Evolutionary conservation across 2,329 filamentous ascomycete species (phyloP).

Genomic region (Xenoacremonium recifei): DNA sequence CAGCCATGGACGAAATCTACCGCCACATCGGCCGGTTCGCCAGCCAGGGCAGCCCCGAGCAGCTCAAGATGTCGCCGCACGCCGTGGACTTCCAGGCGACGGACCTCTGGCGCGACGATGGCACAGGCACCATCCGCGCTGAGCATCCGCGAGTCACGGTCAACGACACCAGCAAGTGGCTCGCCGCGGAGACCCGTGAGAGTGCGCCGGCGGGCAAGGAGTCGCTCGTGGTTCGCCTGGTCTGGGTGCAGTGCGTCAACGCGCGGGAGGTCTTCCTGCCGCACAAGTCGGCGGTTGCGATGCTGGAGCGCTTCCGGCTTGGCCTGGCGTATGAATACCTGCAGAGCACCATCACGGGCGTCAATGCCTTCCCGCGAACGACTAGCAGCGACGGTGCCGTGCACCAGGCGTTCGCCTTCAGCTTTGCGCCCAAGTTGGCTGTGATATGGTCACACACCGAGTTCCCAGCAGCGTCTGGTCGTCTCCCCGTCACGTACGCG

Average conservation of each 20-base stretch:
- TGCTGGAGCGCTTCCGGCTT: constrained; percentile 29
- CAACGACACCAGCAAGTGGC: constrained; percentile 18
- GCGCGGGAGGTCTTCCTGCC: constrained; percentile 25
- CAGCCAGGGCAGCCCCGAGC: constrained; percentile 22
- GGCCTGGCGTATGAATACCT: constrained; percentile 32
- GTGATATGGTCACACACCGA: constrained; percentile 34
- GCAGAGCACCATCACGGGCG: constrained; percentile 32
- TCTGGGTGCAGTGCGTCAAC: constrained; percentile 25
- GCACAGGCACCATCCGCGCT: constrained; percentile 15
- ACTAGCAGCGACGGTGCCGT: constrained; percentile 3
- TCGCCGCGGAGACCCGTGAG: constrained; percentile 18
- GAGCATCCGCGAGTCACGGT: constrained; percentile 7
- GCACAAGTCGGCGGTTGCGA: constrained; percentile 9
- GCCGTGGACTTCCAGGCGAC: constrained; percentile 23
- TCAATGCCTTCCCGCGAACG: constrained; percentile 23
- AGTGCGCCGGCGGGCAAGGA: constrained; percentile 10
- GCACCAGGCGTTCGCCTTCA: constrained; percentile 29
- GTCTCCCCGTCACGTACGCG: constrained; percentile 24
- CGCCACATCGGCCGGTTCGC: too few species aligned
- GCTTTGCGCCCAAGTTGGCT: constrained; percentile 38
- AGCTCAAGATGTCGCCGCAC: constrained; percentile 12
- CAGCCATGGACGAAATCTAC: constrained; percentile 36
- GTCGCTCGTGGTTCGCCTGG: constrained; percentile 29
- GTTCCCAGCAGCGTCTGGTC: constrained; percentile 8
- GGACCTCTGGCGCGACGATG: constrained; percentile 27